Evolutionary conservation across 352 stramenopile genomes (phyloP), one percentile per base, ranked within the genome.

Genomic region (Phytopythium vexans): DNA sequence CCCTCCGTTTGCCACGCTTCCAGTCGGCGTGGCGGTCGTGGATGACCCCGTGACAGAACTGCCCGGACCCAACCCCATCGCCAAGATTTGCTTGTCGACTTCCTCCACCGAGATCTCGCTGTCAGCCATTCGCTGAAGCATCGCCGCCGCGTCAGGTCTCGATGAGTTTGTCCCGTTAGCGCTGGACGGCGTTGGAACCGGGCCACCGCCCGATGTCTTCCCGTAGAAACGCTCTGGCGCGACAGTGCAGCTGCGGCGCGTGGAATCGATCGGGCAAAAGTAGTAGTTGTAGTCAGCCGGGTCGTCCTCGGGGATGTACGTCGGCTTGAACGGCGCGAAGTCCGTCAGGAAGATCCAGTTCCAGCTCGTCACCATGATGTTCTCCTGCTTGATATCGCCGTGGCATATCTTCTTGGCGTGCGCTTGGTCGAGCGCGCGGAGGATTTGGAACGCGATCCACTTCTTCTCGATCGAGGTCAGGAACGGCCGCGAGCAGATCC

Each of bases 361-460:
- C 87, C 93, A 99, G 54, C 82, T 97, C 8, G 97, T 99, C n/a
- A 99, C 78, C 64, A 98, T 95, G 62, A 99, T 86, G 77, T 99
- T 99, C 66, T 99, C 95, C 49, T 96, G 91, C 55, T 98, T 99
- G 48, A 99, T 92, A 64, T 99, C 96, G 45, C 97, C 97, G 66
- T 99, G 97, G 53, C 89, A 96, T 33, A 99, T 89, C 1, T 86
- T 89, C 27, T 88, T 93, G 12, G 76, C 69, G 62, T 99, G 96
- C 43, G 94, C 91, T 60, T 97, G 88, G 54, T 98, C 88, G 8
- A 99, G 66, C 14, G 96, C 95, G 44, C 86, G 71, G 3, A 99
- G 62, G 49, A 99, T 80, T 70, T 99, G 97, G 72, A 98, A 98
- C 6, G 91, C 81, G 41, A 99, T 97, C 94, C 95, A 99, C 36